A percentile compares a stretch with the other conserved stretches of the same genome.
Conservation (phyloP, 495 filamentous ascomycete species). For the Aspergillus funiculosus region DNA sequence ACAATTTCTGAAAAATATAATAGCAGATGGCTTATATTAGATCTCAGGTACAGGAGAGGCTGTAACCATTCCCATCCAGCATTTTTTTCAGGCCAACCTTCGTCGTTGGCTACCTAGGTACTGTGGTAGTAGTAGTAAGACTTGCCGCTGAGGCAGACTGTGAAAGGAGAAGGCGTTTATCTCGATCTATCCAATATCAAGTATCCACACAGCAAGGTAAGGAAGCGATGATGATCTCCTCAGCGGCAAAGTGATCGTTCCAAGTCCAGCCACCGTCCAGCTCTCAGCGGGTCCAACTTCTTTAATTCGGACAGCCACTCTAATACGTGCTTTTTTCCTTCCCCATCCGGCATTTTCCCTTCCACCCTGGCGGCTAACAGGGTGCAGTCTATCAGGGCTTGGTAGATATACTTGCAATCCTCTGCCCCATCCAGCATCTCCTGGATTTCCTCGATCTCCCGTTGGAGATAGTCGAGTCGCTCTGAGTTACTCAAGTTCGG, state of each 20-base stretch:
- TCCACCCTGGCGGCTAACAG: conserved; percentile 33
- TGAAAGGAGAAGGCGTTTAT: not conserved
- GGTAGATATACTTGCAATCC: conserved; percentile 75
- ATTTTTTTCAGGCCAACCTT: no score
- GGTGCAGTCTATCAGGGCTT: conserved; percentile 61
- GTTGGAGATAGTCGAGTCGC: conserved; percentile 57
- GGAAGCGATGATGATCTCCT: conserved; percentile 8
- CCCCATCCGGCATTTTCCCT: conserved; percentile 29
- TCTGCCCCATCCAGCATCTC: conserved; percentile 71
- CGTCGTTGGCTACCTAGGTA: no score
- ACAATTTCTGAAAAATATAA: no score
- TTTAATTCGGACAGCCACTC: conserved; percentile 60
- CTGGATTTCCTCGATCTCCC: conserved; percentile 61
- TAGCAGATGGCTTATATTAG: no score
- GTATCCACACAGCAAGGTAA: conserved; percentile 3
- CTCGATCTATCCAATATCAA: conserved; percentile 4
- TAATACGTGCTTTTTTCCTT: conserved; percentile 43
- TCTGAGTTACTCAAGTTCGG: conserved; percentile 57
- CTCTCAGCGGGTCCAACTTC: conserved; percentile 63
- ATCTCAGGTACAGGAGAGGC: no score
- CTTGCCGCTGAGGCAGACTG: no score
- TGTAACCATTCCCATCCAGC: no score
- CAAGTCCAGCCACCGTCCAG: conserved; percentile 62
- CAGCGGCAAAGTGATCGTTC: conserved; percentile 33
- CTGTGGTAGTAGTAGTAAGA: no score